Evolutionary conservation across 352 stramenopile species (phyloP).

Genomic region (Phytopythium ostracodes): DNA sequence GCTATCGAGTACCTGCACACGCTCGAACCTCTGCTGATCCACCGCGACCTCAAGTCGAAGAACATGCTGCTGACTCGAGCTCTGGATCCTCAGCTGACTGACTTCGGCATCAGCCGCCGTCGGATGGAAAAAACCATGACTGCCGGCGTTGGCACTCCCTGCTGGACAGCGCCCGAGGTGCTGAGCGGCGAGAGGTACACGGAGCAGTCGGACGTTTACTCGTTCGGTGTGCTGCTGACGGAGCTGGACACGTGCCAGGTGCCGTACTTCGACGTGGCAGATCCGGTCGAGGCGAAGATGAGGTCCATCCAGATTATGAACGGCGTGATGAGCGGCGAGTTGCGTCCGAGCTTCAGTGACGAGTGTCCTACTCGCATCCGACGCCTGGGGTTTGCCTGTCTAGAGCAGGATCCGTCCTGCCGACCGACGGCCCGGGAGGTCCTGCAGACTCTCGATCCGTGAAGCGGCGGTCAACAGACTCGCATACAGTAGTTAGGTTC

Average conservation of each 20-base stretch:
- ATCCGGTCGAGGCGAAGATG: too few relatives aligned
- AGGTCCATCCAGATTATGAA: slow-evolving; percentile 45
- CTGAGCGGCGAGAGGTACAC: slow-evolving; percentile 58
- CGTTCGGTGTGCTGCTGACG: slow-evolving; percentile 51
- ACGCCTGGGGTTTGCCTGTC: too few relatives aligned
- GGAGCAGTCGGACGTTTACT: slow-evolving; percentile 53
- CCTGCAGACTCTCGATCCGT: too few relatives aligned
- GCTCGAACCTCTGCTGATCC: slow-evolving; percentile 21
- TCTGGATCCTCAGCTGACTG: slow-evolving; percentile 65
- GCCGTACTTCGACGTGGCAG: slow-evolving; percentile 32
- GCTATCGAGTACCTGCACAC: slow-evolving; percentile 29
- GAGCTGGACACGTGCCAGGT: slow-evolving; percentile 37
- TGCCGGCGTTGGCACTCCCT: slow-evolving; percentile 74
- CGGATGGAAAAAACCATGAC: slow-evolving; percentile 25
- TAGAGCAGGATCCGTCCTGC: too few relatives aligned
- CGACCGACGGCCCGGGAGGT: too few relatives aligned
- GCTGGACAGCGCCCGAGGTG: slow-evolving; percentile 77
- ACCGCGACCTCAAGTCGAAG: slow-evolving; percentile 42
- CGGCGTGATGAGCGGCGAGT: slow-evolving; percentile 27
- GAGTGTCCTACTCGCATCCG: too few relatives aligned
- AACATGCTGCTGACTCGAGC: slow-evolving; percentile 47
- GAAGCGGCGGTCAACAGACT: too few relatives aligned
- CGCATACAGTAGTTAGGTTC: too few relatives aligned
- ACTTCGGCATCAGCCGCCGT: slow-evolving; percentile 69
- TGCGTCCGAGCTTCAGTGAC: slow-evolving; percentile 36